Base-by-base conservation (phyloP, 768 basidiomycete species). In the Peribolospora kevripleyi region DNA sequence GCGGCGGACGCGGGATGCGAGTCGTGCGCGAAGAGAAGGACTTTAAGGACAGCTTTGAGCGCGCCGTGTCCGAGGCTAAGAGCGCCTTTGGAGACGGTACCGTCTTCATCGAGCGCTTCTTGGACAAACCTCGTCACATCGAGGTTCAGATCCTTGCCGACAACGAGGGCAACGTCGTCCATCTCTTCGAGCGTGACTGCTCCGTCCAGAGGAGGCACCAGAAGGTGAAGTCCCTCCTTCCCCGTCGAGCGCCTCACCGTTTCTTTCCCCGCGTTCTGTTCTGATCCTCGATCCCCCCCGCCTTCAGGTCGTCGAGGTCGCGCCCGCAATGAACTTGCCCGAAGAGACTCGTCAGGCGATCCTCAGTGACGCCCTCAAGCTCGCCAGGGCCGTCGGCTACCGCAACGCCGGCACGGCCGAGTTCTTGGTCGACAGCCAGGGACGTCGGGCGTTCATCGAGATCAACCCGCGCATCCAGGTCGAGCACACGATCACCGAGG, bases 401-500 rank as follows among this genome's bases (percentile, higher is more conserved):
- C 76, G 86, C 60, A 95, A 93, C 68, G 93, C 93, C 52, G 91
- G 93, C 60, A 97, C 93, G 56, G 61, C 62, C 56, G 93, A 98
- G 71, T 98, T 97, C 74, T 73, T 98, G 68, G 88, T 97, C 59
- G 93, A 97, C 69, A 84, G 88, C 66, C 78, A 82, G 74, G 87
- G 85, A 62, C 76, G 88, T 62, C 87, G 93, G 69, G 97, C 97
- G 70, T 97, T 98, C 72, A 97, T 98, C 65, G 93, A 98, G 70
- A 95, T 98, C 63, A 95, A 95, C 69, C 88, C 93, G 40, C 87
- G 93, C 71, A 95, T 98, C 64, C 93, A 98, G 69, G 93, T 98
- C 70, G 93, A 97, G 67, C 93, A 97, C 70, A 97, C 93, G 55
- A 95, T 97, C 67, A 95, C 93, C 58, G 93, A 97, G 82, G 90